phyloP scores from a whole-genome alignment of 192 early-diverging fungal genomes.

The Rhizophlyctis rosea region DNA sequence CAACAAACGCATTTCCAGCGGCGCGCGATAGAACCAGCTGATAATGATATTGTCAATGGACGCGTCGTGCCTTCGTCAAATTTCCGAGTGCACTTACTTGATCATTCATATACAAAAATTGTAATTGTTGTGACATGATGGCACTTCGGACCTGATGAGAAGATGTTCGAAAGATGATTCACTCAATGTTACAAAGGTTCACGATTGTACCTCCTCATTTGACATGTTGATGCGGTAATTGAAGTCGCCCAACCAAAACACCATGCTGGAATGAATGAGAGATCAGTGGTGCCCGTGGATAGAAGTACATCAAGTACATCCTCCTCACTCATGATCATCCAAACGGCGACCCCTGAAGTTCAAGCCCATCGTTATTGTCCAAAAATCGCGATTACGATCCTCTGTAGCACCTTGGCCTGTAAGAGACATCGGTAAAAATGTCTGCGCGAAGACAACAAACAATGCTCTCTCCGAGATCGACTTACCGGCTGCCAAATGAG shows the following conservation, averaged over 20 bases:
- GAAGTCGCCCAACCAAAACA: conserved; percentile 87
- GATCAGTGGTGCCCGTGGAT: conserved; percentile 10
- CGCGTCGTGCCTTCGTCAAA: conserved; percentile 49
- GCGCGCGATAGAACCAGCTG: conserved; percentile 40
- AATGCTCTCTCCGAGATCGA: conserved; percentile 5
- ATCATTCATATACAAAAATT: conserved; percentile 22
- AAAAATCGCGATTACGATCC: conserved; percentile 83
- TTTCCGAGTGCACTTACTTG: background rate
- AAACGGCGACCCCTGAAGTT: conserved; percentile 70
- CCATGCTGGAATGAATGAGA: conserved; percentile 23
- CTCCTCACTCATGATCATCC: conserved; percentile 81
- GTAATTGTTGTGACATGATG: conserved; percentile 7
- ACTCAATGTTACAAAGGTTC: no score
- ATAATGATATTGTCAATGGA: conserved; percentile 60
- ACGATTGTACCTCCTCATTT: conserved; percentile 63
- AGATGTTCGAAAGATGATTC: no score
- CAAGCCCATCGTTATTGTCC: conserved; percentile 72
- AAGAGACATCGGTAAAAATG: conserved; percentile 13
- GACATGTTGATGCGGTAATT: conserved; percentile 77
- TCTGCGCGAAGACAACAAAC: background rate
- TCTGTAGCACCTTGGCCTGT: conserved; percentile 61
- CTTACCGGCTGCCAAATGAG: conserved; percentile 89
- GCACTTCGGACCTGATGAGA: no score
- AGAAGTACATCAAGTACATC: conserved; percentile 18
- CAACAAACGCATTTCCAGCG: conserved; percentile 62